These are phyloP conservation scores for Iris pallida DNA, from an alignment of 116 monocot species.

Conservation along the genomic window DNA sequence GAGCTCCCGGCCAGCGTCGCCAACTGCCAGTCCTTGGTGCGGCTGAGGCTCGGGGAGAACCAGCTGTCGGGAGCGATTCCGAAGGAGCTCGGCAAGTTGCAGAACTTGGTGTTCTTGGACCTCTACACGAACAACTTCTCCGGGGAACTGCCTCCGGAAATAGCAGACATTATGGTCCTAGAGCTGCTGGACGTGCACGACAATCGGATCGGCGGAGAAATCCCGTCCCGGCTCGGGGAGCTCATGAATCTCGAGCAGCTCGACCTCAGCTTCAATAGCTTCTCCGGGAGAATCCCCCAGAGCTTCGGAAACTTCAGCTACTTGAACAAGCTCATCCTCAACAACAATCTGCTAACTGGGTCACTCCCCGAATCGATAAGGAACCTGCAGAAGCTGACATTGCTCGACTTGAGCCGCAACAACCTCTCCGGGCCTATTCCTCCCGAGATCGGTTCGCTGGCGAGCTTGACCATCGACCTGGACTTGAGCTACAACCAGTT, in stretches of 20 bases:
- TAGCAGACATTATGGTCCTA: slow-evolving; percentile 47
- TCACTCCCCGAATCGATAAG: slow-evolving; percentile 55
- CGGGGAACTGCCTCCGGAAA: slow-evolving; percentile 52
- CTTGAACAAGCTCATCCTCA: slow-evolving; percentile 69
- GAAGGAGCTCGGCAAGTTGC: slow-evolving; percentile 48
- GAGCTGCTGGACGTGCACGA: slow-evolving; percentile 71
- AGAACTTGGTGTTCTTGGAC: slow-evolving; percentile 83
- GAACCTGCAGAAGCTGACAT: slow-evolving; percentile 66
- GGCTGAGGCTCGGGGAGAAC: slow-evolving; percentile 75
- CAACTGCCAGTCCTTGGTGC: slow-evolving; percentile 65
- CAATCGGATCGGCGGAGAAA: slow-evolving; percentile 58
- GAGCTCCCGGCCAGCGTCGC: slow-evolving; percentile 39
- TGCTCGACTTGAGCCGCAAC: slow-evolving; percentile 75
- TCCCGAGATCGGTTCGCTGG: slow-evolving; percentile 65
- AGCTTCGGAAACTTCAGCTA: slow-evolving; percentile 74
- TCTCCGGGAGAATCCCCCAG: slow-evolving; percentile 66
- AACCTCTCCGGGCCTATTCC: slow-evolving; percentile 57
- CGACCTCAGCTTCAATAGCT: slow-evolving; percentile 59
- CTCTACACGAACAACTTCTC: slow-evolving; percentile 66
- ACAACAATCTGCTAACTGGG: slow-evolving; percentile 56
- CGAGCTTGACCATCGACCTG: slow-evolving; percentile 66
- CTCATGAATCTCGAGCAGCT: slow-evolving; percentile 81
- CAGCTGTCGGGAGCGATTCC: slow-evolving; percentile 64
- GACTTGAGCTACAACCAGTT: slow-evolving; percentile 67
- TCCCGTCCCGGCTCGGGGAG: slow-evolving; percentile 50